A percentile compares a stretch with the other conserved stretches of the same genome.
Evolutionary conservation across 805 yeast species (phyloP).

Genomic region (Pachysolen tannophilus): DNA sequence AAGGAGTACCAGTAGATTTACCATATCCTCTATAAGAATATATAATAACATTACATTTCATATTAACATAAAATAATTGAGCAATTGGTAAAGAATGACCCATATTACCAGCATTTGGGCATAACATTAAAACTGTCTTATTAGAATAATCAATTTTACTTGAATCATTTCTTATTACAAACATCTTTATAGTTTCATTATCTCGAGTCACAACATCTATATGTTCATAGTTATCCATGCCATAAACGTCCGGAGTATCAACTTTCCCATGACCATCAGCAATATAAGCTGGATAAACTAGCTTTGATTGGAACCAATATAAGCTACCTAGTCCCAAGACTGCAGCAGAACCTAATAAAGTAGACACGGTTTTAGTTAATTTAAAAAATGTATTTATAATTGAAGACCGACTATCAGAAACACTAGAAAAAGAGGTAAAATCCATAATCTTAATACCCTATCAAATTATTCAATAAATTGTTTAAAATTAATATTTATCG

Average conservation of each 20-base stretch:
- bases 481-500: no score
- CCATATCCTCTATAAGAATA: conserved; percentile 94
- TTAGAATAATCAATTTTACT: conserved; percentile 30
- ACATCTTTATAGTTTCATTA: conserved; percentile 61
- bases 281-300: conserved; percentile 80
- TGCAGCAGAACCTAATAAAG: conserved; percentile 20
- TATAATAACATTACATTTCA: conserved; percentile 71
- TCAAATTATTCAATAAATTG: no score
- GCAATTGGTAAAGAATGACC: conserved; percentile 86
- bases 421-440: no score
- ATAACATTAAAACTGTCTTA: conserved; percentile 68
- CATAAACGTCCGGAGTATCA: conserved; percentile 69
- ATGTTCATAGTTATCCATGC: conserved; percentile 53
- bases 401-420: no score
- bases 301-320: conserved; percentile 50
- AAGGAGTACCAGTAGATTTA: conserved; percentile 63
- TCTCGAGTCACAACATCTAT: conserved; percentile 58
- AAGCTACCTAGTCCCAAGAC: conserved; percentile 38
- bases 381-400: no score
- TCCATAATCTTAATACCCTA: no score
- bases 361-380: conserved; percentile 6
- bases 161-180: conserved; percentile 44
- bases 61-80: conserved; percentile 49
- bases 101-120: conserved; percentile 95
- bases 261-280: conserved; percentile 68